These are phyloP conservation scores for Trichoderma sp. DNA, from an alignment of 2,329 filamentous ascomycete genomes.

Conservation along the genomic window DNA sequence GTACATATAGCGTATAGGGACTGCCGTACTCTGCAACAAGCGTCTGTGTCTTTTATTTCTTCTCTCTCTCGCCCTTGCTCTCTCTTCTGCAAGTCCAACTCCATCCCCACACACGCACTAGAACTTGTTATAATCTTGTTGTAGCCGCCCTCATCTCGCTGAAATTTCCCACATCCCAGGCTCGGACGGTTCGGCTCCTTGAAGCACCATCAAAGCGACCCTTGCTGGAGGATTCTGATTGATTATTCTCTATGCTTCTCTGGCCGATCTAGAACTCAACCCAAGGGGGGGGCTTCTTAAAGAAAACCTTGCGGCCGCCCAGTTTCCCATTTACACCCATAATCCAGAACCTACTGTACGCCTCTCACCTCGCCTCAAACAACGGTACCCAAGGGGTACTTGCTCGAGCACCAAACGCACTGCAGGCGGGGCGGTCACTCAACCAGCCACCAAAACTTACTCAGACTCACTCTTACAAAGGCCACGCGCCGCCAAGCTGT, in stretches of 20 bases:
- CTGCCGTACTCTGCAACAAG: slow-evolving; percentile 10
- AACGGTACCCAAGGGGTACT: background rate
- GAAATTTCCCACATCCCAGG: slow-evolving; percentile 22
- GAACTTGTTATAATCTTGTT: background rate
- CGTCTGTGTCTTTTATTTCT: background rate
- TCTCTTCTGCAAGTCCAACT: background rate
- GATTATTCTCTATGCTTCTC: background rate
- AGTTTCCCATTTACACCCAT: background rate
- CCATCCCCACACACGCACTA: background rate
- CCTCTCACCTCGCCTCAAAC: background rate
- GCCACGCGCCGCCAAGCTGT: slow-evolving; percentile 17
- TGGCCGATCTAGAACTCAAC: slow-evolving; percentile 3
- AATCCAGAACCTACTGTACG: background rate
- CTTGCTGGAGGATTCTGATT: background rate
- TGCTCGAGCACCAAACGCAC: background rate
- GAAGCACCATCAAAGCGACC: slow-evolving; percentile 19
- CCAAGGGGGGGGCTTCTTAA: background rate
- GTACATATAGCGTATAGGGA: background rate
- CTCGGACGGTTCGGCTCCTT: slow-evolving; percentile 11
- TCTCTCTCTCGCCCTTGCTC: background rate
- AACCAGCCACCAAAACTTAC: slow-evolving; percentile 21
- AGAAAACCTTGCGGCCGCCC: slow-evolving; percentile 3
- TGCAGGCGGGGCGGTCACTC: slow-evolving; percentile 17
- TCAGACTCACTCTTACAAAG: slow-evolving; percentile 19
- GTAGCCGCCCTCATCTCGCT: slow-evolving; percentile 25